A percentile compares a stretch with the other conserved stretches of the same genome.
Conservation (phyloP, 768 basidiomycete species). For the Podaxis carcinomalis region DNA sequence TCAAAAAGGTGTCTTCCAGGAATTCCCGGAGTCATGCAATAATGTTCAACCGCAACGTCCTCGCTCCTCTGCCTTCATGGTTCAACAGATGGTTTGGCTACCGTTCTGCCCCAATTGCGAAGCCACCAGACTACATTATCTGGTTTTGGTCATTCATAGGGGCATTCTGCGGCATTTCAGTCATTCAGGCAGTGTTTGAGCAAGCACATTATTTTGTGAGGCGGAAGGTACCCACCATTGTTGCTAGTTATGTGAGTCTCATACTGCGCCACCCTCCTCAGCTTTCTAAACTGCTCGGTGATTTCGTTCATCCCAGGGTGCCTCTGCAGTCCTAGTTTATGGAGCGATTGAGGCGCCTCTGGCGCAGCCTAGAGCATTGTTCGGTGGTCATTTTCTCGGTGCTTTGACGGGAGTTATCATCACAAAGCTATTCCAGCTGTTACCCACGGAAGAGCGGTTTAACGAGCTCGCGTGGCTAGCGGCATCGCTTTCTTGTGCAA, state of each 20-base stretch:
- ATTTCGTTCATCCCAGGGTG: conserved; percentile 35
- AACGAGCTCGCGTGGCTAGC: conserved; percentile 45
- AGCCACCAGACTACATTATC: conserved; percentile 29
- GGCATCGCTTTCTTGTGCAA: conserved; percentile 39
- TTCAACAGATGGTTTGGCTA: conserved; percentile 43
- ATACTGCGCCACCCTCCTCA: neutral
- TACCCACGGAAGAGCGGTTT: conserved; percentile 38
- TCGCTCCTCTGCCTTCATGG: conserved; percentile 32
- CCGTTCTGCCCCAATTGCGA: conserved; percentile 28
- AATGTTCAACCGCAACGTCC: conserved; percentile 14
- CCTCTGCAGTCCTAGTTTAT: conserved; percentile 51
- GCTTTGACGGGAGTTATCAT: conserved; percentile 45
- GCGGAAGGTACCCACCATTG: conserved; percentile 40
- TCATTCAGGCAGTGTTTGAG: conserved; percentile 47
- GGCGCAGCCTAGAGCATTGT: conserved; percentile 46
- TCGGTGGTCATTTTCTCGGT: conserved; percentile 50
- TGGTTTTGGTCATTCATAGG: conserved; percentile 53
- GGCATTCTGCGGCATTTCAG: conserved; percentile 44
- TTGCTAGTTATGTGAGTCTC: conserved; percentile 43
- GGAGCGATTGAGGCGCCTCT: conserved; percentile 49
- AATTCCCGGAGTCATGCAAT: neutral
- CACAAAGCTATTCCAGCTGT: conserved; percentile 45
- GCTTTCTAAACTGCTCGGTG: neutral
- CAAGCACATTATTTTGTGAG: conserved; percentile 44
- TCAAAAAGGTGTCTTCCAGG: neutral